Evolutionary conservation across 768 basidiomycete genomes (phyloP).

Genomic region (Termitomyces sp.): DNA sequence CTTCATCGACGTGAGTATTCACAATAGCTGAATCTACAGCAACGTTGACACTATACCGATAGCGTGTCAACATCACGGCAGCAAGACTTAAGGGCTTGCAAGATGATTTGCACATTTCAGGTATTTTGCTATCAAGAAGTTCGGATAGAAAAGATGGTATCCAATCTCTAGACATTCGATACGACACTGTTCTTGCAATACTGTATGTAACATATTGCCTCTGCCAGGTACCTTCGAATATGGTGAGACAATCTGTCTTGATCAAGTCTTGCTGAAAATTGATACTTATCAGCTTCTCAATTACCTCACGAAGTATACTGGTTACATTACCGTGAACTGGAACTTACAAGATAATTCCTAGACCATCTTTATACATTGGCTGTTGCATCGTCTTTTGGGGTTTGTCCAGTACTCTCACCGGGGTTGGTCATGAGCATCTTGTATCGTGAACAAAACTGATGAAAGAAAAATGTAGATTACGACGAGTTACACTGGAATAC

Average conservation of each 20-base stretch:
- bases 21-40: neutral
- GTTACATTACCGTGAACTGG: neutral
- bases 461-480: constrained; percentile 36
- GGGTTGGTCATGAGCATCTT: constrained; percentile 30
- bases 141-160: no score
- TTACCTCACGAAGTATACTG: constrained; percentile 39
- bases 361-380: constrained; percentile 60
- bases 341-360: constrained; percentile 13
- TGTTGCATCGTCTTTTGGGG: constrained; percentile 59
- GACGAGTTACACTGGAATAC: constrained; percentile 44
- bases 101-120: constrained; percentile 38
- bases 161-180: constrained; percentile 37
- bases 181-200: constrained; percentile 47
- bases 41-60: neutral
- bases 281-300: constrained; percentile 41
- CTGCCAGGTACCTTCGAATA: constrained; percentile 61
- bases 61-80: constrained; percentile 43
- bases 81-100: constrained; percentile 46
- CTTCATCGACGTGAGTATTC: constrained; percentile 50
- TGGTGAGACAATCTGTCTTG: constrained; percentile 30
- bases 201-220: constrained; percentile 56
- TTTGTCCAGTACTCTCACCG: constrained; percentile 54
- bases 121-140: constrained; percentile 15
- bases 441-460: neutral
- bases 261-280: neutral